Base-by-base conservation (phyloP, 208 protist genomes). In the Strigomonas culicis region DNA sequence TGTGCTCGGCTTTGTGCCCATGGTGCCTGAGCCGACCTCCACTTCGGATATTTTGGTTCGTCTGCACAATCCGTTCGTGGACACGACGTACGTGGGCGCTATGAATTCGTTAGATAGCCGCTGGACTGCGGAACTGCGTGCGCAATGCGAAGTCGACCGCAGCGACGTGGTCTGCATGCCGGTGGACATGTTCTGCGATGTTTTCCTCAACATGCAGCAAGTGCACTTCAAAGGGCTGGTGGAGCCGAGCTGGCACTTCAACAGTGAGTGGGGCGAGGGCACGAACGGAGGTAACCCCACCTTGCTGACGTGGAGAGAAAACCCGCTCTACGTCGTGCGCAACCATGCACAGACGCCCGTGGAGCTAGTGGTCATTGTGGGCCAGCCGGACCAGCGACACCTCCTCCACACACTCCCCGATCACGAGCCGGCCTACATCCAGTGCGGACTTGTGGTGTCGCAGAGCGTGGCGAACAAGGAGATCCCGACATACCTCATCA, bases 401-500 rank as follows among this genome's bases (percentile, higher is more conserved):
- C 56, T 76, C 52, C 60, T 86, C n/a, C 82, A 93, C 66, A 69
- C 75, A 25, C 31, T 88, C 19, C 68, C 71, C 13, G 74, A 80
- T 49, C 64, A 72, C 36, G 71, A 85, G 50, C 65, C 79, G 25
- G 74, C 78, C 59, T 90, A 93, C 73, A 77, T 88, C 27, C 72
- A 85, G 51, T 84, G 80, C 46, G 80, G 81, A 24, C 39, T 89
- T 0, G 68, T 86, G 4, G 58, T 93, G n/a, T 80, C 78, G 22
- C 69, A 85, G 51, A 81, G 60, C 31, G 73, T 62, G 28, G 64
- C 63, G 22, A 77, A 66, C 53, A 69, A 28, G 7, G 50, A 43
- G 19, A 76, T 88, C 30, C 75, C 83, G 4, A 93, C 82, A 0
- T 86, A 93, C 72, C 72, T 93, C 25, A 74, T 93, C 36, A 93